Evolutionary conservation across 2,329 filamentous ascomycete genomes (phyloP), one percentile per base, ranked within the genome.

Genomic region (Colletotrichum sp.): DNA sequence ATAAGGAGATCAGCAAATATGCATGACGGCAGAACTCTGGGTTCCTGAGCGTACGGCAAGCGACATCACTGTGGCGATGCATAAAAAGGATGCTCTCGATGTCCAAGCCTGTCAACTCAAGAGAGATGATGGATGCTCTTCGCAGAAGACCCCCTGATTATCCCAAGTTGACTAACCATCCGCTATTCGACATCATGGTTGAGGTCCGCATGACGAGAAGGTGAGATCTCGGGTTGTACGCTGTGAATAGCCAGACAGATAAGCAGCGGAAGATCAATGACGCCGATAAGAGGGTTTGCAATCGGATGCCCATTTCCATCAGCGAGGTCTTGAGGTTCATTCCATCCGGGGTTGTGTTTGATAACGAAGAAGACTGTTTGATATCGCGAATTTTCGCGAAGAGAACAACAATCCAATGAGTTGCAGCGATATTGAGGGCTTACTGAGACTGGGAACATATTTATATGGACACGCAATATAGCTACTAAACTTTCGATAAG

Each of bases 271-370:
- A 13, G 3, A 21, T 13, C 44, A 52, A 21, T 5, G 44, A 52
- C 6, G 6, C 2, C n/a, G n/a, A 49, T 6, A 0, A 49, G 39
- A 9, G 7, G 39, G 8, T 3, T 49, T 7, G 3, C 39, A 4
- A 4, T 49, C 3, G 3, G 39, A 1, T 2, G 39, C 39, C 0
- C 5, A 6, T 44, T n/a, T 0, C 0, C 39, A 4, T 12, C 18
- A 44, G 18, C 39, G 18, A 44, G 1, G 39, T 0, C 5, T 6
- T 44, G 39, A 1, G 18, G 39, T 0, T 6, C 3, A 44, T 12
- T 44, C 9, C 39, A n/a, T 6, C 0, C 1, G 39, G 39, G 5
- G 39, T 0, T 10, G 2, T 44, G 1, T n/a, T 10, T 44, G 39
- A 44, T 3, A 10, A n/a, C 15, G 7, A 39, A 16, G 34, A 39